phyloP scores from a whole-genome alignment of 2,329 filamentous ascomycete genomes.

The Fusarium praegraminearum region DNA sequence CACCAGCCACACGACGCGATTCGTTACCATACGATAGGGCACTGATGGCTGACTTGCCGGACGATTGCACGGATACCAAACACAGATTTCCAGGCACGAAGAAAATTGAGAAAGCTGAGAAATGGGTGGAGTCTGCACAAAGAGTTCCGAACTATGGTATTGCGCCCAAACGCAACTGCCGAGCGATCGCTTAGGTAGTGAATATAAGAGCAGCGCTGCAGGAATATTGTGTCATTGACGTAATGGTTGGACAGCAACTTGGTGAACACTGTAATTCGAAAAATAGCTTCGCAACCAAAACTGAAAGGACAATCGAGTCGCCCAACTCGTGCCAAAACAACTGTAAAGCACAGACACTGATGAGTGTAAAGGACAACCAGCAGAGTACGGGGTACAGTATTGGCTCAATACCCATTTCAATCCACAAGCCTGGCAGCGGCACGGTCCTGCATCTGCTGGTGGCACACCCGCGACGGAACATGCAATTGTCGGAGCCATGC shows the following conservation, averaged over 20 bases:
- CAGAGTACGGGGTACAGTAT: constrained; percentile 10
- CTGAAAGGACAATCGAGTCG: constrained; percentile 1
- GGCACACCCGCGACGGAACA: constrained; percentile 21
- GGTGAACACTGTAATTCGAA: background rate
- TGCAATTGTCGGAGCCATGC: constrained; percentile 27
- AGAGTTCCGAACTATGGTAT: background rate
- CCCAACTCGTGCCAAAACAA: constrained; percentile 9
- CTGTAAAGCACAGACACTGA: constrained; percentile 10
- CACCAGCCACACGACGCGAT: constrained; percentile 25
- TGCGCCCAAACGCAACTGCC: background rate
- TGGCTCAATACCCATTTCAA: constrained; percentile 25
- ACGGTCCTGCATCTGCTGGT: constrained; percentile 17
- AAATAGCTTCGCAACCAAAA: constrained; percentile 7
- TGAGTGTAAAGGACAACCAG: constrained; percentile 4
- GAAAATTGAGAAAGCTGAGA: background rate
- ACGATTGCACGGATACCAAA: background rate
- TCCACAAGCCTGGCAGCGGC: constrained; percentile 31
- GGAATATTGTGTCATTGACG: constrained; percentile 9
- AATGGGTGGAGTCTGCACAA: constrained; percentile 5
- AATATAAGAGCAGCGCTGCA: background rate
- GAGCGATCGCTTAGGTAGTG: background rate
- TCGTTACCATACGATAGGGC: constrained; percentile 4
- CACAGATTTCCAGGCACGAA: constrained; percentile 7
- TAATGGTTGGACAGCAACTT: constrained; percentile 2
- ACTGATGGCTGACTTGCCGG: background rate